A percentile compares a stretch with the other conserved stretches of the same genome.
These are phyloP conservation scores for Pseudogymnoascus sp. DNA, from an alignment of 2,329 filamentous ascomycete species.

Conservation along the genomic window DNA sequence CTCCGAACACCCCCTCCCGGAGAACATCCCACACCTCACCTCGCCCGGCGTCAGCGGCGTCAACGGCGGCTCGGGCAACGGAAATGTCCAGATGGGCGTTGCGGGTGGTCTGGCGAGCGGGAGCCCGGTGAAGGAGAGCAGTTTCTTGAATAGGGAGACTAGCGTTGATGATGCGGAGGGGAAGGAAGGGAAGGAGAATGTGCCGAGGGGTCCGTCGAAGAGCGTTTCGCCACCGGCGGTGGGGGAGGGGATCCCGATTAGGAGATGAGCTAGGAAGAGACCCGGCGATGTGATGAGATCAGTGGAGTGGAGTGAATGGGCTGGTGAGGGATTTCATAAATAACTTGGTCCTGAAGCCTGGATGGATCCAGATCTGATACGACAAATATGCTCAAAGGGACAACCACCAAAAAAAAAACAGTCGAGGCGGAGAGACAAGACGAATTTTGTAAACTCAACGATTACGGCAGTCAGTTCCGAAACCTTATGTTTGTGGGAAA, in stretches of 20 bases:
- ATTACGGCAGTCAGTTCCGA: background rate
- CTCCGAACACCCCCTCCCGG: slow-evolving; percentile 86
- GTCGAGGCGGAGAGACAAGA: background rate
- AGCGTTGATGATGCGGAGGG: slow-evolving; percentile 53
- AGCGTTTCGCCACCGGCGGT: slow-evolving; percentile 26
- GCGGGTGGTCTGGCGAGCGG: slow-evolving; percentile 51
- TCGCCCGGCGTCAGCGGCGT: slow-evolving; percentile 42
- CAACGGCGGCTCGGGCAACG: slow-evolving; percentile 26
- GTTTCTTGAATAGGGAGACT: slow-evolving; percentile 76
- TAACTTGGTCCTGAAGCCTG: background rate
- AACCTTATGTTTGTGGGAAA: background rate
- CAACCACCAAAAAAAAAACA: background rate
- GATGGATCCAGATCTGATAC: background rate
- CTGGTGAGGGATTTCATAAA: background rate
- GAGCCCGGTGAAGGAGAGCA: slow-evolving; percentile 86
- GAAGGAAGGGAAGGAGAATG: slow-evolving; percentile 33
- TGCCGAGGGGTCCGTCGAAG: background rate
- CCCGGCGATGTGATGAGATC: background rate
- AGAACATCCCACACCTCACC: slow-evolving; percentile 87
- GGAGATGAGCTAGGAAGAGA: slow-evolving; percentile 21
- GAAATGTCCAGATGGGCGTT: slow-evolving; percentile 34
- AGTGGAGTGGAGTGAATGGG: background rate
- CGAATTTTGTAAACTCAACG: background rate
- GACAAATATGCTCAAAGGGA: background rate
- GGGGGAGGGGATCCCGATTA: slow-evolving; percentile 55